Evolutionary conservation across 305 asterid species (phyloP).

Genomic region (Rubia tinctorum): DNA sequence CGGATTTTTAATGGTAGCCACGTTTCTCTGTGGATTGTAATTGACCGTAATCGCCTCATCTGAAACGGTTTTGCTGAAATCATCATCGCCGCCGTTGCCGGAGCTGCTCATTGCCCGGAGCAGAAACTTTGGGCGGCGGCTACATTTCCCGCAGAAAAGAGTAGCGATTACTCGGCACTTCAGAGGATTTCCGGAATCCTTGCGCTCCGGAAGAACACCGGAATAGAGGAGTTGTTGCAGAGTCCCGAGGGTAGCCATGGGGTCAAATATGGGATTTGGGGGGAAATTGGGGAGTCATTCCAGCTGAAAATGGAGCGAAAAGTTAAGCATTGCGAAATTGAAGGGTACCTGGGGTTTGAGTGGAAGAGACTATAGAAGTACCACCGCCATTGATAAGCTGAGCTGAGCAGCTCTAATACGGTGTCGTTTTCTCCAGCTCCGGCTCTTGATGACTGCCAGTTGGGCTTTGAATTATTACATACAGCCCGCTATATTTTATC

Average conservation of each 20-base stretch:
- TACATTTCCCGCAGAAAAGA: constrained; percentile 24
- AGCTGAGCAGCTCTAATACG: neutral
- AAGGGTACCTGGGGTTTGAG: neutral
- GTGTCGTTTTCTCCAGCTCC: neutral
- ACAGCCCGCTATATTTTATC: too few species aligned
- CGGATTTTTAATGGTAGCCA: constrained; percentile 22
- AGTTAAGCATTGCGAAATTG: neutral
- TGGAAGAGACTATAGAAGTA: neutral
- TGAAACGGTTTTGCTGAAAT: constrained; percentile 24
- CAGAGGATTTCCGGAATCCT: constrained; percentile 25
- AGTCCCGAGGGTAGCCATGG: constrained; percentile 53
- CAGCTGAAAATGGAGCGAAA: neutral
- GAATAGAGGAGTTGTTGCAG: constrained; percentile 38
- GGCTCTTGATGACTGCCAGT: too few species aligned
- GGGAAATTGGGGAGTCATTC: neutral
- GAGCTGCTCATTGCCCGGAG: constrained; percentile 30
- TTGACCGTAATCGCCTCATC: constrained; percentile 24
- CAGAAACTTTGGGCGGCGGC: constrained; percentile 28
- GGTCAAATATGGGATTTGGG: neutral
- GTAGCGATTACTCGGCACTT: constrained; percentile 31
- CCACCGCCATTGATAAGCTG: neutral
- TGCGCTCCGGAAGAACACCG: constrained; percentile 24
- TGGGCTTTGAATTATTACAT: too few species aligned
- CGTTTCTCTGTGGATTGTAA: constrained; percentile 2
- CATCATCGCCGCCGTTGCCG: constrained; percentile 19